Evolutionary conservation across 148 eudicot species (phyloP).

Genomic region (Silene uniflora): DNA sequence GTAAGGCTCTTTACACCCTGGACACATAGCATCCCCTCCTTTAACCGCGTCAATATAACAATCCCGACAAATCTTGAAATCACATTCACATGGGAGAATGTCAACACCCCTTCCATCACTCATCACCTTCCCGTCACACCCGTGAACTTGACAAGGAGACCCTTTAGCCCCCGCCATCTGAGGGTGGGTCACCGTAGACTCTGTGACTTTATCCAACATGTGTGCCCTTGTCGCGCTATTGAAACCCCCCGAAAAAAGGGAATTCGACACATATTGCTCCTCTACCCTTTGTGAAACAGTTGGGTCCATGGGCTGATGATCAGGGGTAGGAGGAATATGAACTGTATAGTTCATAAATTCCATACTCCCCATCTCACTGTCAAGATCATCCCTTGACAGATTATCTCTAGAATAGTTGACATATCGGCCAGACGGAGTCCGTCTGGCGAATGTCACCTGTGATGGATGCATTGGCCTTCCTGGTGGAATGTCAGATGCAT

Average conservation of each 20-base stretch:
- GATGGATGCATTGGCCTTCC: slow-evolving; percentile 47
- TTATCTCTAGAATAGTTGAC: slow-evolving; percentile 63
- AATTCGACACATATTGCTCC: slow-evolving; percentile 90
- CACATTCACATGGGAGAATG: slow-evolving; percentile 93
- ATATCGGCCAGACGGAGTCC: slow-evolving; percentile 82
- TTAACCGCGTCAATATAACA: slow-evolving; percentile 79
- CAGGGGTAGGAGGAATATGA: slow-evolving; percentile 89
- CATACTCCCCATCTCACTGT: slow-evolving; percentile 60
- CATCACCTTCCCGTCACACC: slow-evolving; percentile 97
- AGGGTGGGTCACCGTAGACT: slow-evolving; percentile 73
- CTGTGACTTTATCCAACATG: slow-evolving; percentile 91
- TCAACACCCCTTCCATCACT: slow-evolving; percentile 79
- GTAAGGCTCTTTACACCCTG: slow-evolving; percentile 86
- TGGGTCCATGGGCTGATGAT: slow-evolving; percentile 86
- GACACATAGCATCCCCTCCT: slow-evolving; percentile 73
- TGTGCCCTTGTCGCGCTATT: slow-evolving; percentile 85
- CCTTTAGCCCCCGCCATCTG: slow-evolving; percentile 98
- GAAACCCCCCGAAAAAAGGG: slow-evolving; percentile 82
- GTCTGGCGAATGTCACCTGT: slow-evolving; percentile 55
- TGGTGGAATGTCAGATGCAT: slow-evolving; percentile 41
- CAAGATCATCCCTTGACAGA: slow-evolving; percentile 67
- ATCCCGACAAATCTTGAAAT: slow-evolving; percentile 90
- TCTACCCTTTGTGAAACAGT: slow-evolving; percentile 79
- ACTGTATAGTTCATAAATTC: slow-evolving; percentile 77
- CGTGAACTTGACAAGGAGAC: slow-evolving; percentile 64